Percentiles rank a stretch among this genome's conserved stretches.
Evolutionary conservation across 192 early-diverging fungal species (phyloP).

Genomic region (Mortierella alpina): DNA sequence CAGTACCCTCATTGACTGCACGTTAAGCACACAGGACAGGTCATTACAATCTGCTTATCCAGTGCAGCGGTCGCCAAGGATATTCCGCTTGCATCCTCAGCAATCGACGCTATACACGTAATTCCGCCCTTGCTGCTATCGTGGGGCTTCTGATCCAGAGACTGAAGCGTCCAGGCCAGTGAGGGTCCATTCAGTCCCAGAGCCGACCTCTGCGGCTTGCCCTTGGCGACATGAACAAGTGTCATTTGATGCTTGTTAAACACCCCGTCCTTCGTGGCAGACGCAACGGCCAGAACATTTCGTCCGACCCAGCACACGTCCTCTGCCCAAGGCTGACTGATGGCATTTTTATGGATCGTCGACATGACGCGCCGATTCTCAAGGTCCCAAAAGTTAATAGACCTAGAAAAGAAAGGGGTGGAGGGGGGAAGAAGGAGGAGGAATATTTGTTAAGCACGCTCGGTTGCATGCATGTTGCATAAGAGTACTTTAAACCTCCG

Average conservation of each 20-base stretch:
- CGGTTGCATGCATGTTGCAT: background rate
- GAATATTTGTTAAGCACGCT: background rate
- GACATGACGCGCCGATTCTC: slow-evolving; percentile 10
- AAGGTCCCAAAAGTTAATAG: slow-evolving; percentile 49
- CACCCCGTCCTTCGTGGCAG: slow-evolving; percentile 27
- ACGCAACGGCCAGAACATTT: slow-evolving; percentile 32
- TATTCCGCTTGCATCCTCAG: slow-evolving; percentile 8
- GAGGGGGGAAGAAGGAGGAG: background rate
- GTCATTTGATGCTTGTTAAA: slow-evolving; percentile 17
- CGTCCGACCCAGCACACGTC: slow-evolving; percentile 49
- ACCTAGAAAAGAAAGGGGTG: slow-evolving; percentile 6
- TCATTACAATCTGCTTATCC: slow-evolving; percentile 49
- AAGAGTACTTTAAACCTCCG: slow-evolving; percentile 8
- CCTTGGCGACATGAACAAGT: slow-evolving; percentile 22
- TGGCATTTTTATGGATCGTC: slow-evolving; percentile 16
- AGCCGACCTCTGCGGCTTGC: background rate
- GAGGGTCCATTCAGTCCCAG: background rate
- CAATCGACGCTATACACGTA: slow-evolving; percentile 24
- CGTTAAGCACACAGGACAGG: background rate
- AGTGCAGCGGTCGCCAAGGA: slow-evolving; percentile 25
- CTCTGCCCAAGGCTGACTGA: slow-evolving; percentile 43
- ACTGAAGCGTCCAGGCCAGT: slow-evolving; percentile 22
- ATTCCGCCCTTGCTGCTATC: slow-evolving; percentile 32
- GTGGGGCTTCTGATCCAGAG: slow-evolving; percentile 25
- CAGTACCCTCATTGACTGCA: background rate